Evolutionary conservation across 768 basidiomycete genomes (phyloP).

Genomic region (Suillus sp.): DNA sequence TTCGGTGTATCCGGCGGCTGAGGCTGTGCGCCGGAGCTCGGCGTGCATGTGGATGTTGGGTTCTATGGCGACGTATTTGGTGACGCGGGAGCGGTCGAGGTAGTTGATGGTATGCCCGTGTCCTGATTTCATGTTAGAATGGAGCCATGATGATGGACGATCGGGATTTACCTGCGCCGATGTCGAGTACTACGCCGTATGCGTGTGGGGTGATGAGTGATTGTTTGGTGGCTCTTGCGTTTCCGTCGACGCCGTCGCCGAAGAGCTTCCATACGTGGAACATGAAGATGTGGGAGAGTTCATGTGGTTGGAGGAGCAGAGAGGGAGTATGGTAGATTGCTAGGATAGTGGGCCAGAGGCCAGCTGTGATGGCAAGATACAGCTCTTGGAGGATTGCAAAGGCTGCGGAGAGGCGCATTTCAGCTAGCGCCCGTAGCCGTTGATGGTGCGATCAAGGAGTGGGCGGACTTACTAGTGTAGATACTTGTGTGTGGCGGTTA

Average conservation of each 20-base stretch:
- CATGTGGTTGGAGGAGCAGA: conserved; percentile 45
- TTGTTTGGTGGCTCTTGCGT: conserved; percentile 42
- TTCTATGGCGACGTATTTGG: conserved; percentile 71
- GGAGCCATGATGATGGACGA: background rate
- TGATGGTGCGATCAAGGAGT: background rate
- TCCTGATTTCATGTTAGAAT: conserved; percentile 33
- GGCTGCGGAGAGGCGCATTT: background rate
- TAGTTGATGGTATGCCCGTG: conserved; percentile 66
- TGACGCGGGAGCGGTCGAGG: conserved; percentile 54
- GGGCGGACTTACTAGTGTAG: background rate
- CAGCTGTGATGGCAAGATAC: conserved; percentile 35
- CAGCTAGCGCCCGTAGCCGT: background rate
- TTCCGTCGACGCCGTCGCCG: conserved; percentile 49
- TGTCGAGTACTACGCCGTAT: conserved; percentile 61
- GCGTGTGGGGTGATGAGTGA: conserved; percentile 56
- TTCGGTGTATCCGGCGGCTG: conserved; percentile 53
- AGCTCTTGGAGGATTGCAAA: conserved; percentile 35
- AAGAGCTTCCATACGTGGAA: conserved; percentile 56
- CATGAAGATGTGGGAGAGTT: conserved; percentile 59
- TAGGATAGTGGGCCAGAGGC: conserved; percentile 48
- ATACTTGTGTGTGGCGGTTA: background rate
- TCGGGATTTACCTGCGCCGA: conserved; percentile 60
- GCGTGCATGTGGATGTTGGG: conserved; percentile 69
- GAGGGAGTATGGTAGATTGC: conserved; percentile 44
- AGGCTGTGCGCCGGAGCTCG: conserved; percentile 51